These are phyloP conservation scores for Talaromyces trachyspermus DNA, from an alignment of 495 filamentous ascomycete genomes.

Conservation along the genomic window DNA sequence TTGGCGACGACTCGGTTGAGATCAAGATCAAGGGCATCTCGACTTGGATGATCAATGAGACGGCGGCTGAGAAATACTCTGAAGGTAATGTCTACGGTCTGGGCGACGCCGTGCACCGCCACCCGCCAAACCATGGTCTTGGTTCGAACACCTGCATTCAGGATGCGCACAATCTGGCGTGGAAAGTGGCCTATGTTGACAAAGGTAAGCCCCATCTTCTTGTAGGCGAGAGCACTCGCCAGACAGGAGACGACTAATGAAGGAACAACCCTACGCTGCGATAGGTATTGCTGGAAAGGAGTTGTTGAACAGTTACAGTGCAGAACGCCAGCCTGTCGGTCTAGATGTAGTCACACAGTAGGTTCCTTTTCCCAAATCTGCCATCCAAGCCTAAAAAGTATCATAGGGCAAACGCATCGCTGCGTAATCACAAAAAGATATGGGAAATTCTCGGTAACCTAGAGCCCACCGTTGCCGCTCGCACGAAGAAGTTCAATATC, in stretches of 20 bases:
- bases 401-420: slow-evolving; percentile 33
- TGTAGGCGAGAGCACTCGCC: no score
- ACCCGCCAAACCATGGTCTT: slow-evolving; percentile 44
- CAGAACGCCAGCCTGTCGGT: slow-evolving; percentile 45
- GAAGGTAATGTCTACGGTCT: slow-evolving; percentile 28
- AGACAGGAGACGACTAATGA: no score
- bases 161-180: slow-evolving; percentile 49
- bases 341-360: slow-evolving; percentile 22
- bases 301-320: slow-evolving; percentile 36
- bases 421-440: slow-evolving; percentile 34
- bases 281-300: slow-evolving; percentile 21
- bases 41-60: slow-evolving; percentile 43
- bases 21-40: slow-evolving; percentile 32
- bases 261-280: neutral
- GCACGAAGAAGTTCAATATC: slow-evolving; percentile 13
- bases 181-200: slow-evolving; percentile 46
- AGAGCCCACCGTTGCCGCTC: neutral
- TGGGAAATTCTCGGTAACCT: slow-evolving; percentile 36
- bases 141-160: slow-evolving; percentile 49
- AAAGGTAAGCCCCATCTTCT: slow-evolving; percentile 9
- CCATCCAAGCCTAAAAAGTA: neutral
- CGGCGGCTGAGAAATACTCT: slow-evolving; percentile 32
- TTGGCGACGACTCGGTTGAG: slow-evolving; percentile 37
- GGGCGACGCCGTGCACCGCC: slow-evolving; percentile 45
- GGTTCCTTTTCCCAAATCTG: neutral